Percentiles rank a stretch among this genome's conserved stretches.
Evolutionary conservation across 73 alveolate genomes (phyloP).

Genomic region (Tetrahymena borealis): DNA sequence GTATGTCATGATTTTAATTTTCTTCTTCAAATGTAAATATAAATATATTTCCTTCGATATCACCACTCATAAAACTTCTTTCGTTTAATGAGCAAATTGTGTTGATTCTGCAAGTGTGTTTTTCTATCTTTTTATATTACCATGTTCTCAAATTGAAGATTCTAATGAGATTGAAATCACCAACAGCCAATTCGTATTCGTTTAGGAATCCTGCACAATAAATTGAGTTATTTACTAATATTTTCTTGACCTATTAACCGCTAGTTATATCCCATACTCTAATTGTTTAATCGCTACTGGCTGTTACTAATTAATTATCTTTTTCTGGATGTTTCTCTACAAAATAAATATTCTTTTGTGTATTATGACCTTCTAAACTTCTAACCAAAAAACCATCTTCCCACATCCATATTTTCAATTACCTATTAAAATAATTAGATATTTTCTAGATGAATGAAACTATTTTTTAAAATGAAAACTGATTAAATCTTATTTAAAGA

Average conservation of each 20-base stretch:
- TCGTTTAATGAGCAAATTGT: background rate
- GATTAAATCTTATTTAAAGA: background rate
- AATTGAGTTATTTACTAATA: background rate
- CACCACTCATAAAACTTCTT: background rate
- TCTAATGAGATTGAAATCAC: background rate
- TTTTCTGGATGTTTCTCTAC: background rate
- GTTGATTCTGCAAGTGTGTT: background rate
- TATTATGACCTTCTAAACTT: background rate
- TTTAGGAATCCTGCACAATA: background rate
- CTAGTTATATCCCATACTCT: background rate
- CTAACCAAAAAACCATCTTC: background rate
- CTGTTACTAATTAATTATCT: background rate
- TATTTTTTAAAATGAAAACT: background rate
- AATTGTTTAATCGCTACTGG: background rate
- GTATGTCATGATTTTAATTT: background rate
- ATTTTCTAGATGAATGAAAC: background rate
- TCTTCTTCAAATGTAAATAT: background rate
- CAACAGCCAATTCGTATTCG: background rate
- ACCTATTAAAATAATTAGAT: background rate
- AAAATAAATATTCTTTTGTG: background rate
- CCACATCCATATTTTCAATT: background rate
- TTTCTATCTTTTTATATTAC: background rate
- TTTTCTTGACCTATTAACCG: background rate
- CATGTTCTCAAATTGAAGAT: background rate
- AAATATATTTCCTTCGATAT: background rate